Conservation (phyloP, 331 rosid species). For the Telfairia occidentalis region DNA sequence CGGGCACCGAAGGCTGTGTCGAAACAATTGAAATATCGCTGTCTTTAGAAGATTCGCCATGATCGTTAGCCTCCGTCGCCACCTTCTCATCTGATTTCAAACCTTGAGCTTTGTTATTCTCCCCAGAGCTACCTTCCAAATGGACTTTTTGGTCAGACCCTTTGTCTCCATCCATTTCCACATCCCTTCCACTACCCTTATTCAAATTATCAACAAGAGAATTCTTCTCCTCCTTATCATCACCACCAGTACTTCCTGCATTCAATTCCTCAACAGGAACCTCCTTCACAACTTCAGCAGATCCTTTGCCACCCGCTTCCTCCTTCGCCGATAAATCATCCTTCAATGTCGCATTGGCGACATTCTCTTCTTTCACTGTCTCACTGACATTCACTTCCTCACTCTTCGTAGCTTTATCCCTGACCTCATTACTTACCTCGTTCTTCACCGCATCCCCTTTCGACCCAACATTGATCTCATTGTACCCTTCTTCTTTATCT, state of each 20-base stretch:
- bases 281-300: conserved; percentile 27
- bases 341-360: conserved; percentile 7
- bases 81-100: conserved; percentile 22
- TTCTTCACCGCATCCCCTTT: conserved; percentile 15
- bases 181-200: not conserved
- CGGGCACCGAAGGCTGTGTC: conserved; percentile 23
- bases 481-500: conserved; percentile 11
- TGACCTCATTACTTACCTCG: conserved; percentile 24
- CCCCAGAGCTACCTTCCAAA: conserved; percentile 22
- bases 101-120: conserved; percentile 24
- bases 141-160: conserved; percentile 17
- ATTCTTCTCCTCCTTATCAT: conserved; percentile 18
- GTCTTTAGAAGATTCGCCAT: conserved; percentile 27
- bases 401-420: conserved; percentile 9
- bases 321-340: not conserved
- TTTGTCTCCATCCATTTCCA: conserved; percentile 17
- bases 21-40: conserved; percentile 29
- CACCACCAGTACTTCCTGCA: conserved; percentile 18
- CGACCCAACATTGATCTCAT: conserved; percentile 16
- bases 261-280: conserved; percentile 6
- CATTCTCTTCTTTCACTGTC: conserved; percentile 19
- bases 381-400: conserved; percentile 10
- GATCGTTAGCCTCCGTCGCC: conserved; percentile 21
- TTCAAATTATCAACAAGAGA: not conserved
- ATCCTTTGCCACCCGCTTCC: conserved; percentile 20